phyloP scores from a whole-genome alignment of 2,329 filamentous ascomycete genomes.

The Elsinoe perseae region DNA sequence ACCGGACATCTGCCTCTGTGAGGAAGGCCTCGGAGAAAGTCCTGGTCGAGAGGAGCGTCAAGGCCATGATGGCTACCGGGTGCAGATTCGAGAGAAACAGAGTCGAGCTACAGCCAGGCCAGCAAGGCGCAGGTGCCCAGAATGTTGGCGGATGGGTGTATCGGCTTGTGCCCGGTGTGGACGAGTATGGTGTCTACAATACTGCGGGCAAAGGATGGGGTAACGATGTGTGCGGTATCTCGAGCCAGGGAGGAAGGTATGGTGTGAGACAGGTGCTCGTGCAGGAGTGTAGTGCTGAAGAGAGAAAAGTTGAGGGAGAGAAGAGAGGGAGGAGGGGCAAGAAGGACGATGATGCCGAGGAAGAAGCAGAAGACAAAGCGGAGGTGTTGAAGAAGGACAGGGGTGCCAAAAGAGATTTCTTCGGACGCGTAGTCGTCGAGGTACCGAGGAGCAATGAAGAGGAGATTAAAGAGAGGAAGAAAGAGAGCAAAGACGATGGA shows the following conservation, averaged over 20 bases:
- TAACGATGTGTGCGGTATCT: constrained; percentile 43
- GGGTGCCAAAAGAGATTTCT: constrained; percentile 68
- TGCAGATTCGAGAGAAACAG: constrained; percentile 73
- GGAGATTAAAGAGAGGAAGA: constrained; percentile 25
- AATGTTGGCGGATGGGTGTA: constrained; percentile 61
- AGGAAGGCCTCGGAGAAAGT: constrained; percentile 75
- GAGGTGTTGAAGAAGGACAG: constrained; percentile 27
- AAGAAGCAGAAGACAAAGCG: constrained; percentile 19
- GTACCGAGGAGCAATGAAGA: constrained; percentile 33
- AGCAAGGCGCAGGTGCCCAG: constrained; percentile 18
- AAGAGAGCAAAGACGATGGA: constrained; percentile 38
- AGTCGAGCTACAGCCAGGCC: constrained; percentile 45
- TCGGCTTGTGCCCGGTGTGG: constrained; percentile 89
- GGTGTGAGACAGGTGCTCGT: constrained; percentile 89
- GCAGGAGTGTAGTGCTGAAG: constrained; percentile 74
- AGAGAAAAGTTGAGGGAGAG: constrained; percentile 57
- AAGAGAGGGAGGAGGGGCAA: constrained; percentile 56
- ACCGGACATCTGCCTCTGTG: constrained; percentile 66
- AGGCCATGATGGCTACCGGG: constrained; percentile 74
- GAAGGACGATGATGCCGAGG: constrained; percentile 26
- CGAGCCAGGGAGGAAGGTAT: constrained; percentile 65
- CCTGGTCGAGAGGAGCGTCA: constrained; percentile 72
- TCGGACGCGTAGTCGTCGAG: constrained; percentile 60
- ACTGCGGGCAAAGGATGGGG: constrained; percentile 49
- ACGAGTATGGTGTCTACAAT: constrained; percentile 67